phyloP scores from a whole-genome alignment of 129 eudicot species.

The Mikania micrantha region DNA sequence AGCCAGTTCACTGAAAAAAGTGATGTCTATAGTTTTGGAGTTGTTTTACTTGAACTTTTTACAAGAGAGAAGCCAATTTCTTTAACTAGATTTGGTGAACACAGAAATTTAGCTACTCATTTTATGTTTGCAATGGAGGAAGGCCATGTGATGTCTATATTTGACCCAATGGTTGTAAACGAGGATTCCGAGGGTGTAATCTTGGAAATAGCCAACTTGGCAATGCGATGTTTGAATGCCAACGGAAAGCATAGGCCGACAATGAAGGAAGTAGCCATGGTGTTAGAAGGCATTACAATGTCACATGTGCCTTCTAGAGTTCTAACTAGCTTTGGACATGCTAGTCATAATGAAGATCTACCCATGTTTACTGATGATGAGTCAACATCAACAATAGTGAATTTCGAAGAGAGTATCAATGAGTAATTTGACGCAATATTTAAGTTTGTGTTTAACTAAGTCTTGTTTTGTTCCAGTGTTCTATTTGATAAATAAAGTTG shows the following conservation, averaged over 20 bases:
- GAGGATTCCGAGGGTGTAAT: no score
- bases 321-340: not conserved
- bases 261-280: not conserved
- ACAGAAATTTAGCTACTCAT: no score
- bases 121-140: not conserved
- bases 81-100: not conserved
- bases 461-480: not conserved
- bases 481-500: not conserved
- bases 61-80: not conserved
- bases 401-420: not conserved
- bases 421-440: not conserved
- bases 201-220: not conserved
- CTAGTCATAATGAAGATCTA: not conserved
- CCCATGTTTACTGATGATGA: not conserved
- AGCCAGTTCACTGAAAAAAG: no score
- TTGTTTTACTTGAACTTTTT: not conserved
- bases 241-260: not conserved
- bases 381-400: not conserved
- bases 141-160: not conserved
- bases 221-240: not conserved
- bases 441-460: not conserved
- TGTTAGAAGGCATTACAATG: not conserved
- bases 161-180: not conserved
- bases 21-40: not conserved
- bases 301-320: not conserved